phyloP scores from a whole-genome alignment of 2,329 filamentous ascomycete genomes.

The Claviceps humidiphila region DNA sequence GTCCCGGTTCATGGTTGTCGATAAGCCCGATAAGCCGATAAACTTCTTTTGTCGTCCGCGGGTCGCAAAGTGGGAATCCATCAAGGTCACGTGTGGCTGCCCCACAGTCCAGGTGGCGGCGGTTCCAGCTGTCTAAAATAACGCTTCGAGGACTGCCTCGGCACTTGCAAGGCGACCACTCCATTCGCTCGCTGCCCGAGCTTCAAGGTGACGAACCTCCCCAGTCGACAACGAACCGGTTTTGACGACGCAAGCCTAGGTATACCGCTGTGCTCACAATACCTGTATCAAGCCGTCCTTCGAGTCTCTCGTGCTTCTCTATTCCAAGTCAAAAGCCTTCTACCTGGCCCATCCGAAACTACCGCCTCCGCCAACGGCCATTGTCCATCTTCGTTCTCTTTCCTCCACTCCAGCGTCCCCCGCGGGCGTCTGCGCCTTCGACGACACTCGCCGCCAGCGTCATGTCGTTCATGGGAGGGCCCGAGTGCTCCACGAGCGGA shows the following conservation, averaged over 20 bases:
- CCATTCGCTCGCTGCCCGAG: too few species aligned
- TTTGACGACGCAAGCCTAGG: not conserved
- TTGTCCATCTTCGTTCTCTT: constrained; percentile 7
- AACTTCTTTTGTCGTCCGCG: too few species aligned
- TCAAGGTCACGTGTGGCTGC: too few species aligned
- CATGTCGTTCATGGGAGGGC: constrained; percentile 93
- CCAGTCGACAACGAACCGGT: not conserved
- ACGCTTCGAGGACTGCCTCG: too few species aligned
- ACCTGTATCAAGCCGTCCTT: not conserved
- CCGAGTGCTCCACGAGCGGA: constrained; percentile 90
- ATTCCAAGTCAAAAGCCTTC: not conserved
- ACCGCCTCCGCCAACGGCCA: too few species aligned
- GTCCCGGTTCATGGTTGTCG: constrained; percentile 17
- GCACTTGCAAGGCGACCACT: too few species aligned
- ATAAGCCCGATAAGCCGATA: constrained; percentile 12
- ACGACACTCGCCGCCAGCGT: constrained; percentile 9
- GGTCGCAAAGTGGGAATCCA: too few species aligned
- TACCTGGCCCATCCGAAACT: too few species aligned
- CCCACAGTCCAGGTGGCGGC: too few species aligned
- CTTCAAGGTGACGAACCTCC: not conserved
- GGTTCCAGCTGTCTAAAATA: too few species aligned
- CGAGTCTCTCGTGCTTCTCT: not conserved
- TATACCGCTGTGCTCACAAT: not conserved
- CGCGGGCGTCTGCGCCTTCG: not conserved
- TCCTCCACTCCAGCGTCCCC: not conserved